Evolutionary conservation across 2,329 filamentous ascomycete species (phyloP).

Genomic region (Pseudogymnoascus sp.): DNA sequence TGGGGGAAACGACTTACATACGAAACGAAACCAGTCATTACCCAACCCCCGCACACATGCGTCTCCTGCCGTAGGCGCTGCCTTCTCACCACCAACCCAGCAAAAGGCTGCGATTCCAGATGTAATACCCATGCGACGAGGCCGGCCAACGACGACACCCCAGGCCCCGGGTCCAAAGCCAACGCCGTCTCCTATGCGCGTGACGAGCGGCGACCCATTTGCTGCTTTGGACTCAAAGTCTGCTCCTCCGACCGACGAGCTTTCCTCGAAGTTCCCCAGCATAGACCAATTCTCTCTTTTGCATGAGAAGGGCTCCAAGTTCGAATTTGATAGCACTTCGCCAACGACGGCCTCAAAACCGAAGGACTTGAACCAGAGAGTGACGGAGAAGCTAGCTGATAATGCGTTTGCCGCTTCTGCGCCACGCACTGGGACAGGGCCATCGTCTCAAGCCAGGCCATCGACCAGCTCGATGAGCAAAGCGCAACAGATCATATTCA

Average conservation of each 20-base stretch:
- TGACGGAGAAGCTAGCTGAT: constrained; percentile 74
- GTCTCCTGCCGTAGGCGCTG: constrained; percentile 66
- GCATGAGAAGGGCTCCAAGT: constrained; percentile 76
- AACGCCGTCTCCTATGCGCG: constrained; percentile 63
- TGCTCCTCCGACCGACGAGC: constrained; percentile 61
- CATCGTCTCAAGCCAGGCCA: constrained; percentile 18
- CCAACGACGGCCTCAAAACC: constrained; percentile 42
- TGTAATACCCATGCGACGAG: constrained; percentile 88
- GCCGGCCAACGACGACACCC: constrained; percentile 56
- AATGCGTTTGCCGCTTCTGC: constrained; percentile 63
- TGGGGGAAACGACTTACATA: constrained; percentile 55
- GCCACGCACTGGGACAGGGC: constrained; percentile 11
- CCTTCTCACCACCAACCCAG: constrained; percentile 69
- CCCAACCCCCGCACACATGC: constrained; percentile 35
- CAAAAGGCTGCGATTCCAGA: constrained; percentile 73
- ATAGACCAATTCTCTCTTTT: constrained; percentile 89
- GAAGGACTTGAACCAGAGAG: constrained; percentile 55
- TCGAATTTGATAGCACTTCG: constrained; percentile 67
- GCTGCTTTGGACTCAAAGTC: constrained; percentile 73
- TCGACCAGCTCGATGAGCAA: constrained; percentile 45
- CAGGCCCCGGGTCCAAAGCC: constrained; percentile 45
- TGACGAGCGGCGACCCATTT: constrained; percentile 75
- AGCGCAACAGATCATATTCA: constrained; percentile 59
- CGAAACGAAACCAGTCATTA: constrained; percentile 49
- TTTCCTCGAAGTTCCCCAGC: constrained; percentile 80